Evolutionary conservation across 2,329 filamentous ascomycete species (phyloP), one percentile per base, ranked within the genome.

Genomic region (Colletotrichum orchidophilum): DNA sequence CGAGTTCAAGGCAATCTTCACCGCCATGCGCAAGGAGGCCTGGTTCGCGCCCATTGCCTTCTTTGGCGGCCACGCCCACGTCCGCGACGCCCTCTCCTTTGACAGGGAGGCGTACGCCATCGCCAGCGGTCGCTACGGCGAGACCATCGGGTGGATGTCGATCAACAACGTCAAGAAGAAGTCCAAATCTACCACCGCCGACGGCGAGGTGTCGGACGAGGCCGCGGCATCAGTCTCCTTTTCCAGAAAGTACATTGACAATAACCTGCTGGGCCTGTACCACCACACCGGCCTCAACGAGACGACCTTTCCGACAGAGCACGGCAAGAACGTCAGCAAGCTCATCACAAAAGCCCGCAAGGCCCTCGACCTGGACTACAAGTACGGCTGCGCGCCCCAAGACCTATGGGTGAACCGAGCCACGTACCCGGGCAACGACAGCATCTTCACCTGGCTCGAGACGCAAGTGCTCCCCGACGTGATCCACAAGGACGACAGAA

Each of bases 61-160:
- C 81, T 96, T 98, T 72, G 96, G 94, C 9, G 96, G 96, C 0
- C 96, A 98, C 78, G 91, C 91, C 1, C 96, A 98, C 78, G 94
- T 98, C 57, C 91, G 96, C 9, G 95, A 98, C 78, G 94, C 94
- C 75, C 89, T 89, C 50, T 90, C 88, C 71, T 98, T 94, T 76
- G 96, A 98, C 80, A 87, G 88, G 49, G 91, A 90, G 64, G 90
- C 95, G 0, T 91, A 93, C 73, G 95, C 92, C 1, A 85, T 98
- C 5, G 95, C 95, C 50, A 96, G 94, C 75, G 96, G 96, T 4
- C 89, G 96, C 1, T 98, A 98, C 80, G 93, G 98, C 85, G 96
- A 98, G 83, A 98, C 96, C 0, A 92, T 98, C 60, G 96, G 96
- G 2, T 98, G 96, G 88, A 91, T 96, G 88, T 97, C 95, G 0